Evolutionary conservation across 345 rosid genomes (phyloP).

Genomic region (Pistacia vera): DNA sequence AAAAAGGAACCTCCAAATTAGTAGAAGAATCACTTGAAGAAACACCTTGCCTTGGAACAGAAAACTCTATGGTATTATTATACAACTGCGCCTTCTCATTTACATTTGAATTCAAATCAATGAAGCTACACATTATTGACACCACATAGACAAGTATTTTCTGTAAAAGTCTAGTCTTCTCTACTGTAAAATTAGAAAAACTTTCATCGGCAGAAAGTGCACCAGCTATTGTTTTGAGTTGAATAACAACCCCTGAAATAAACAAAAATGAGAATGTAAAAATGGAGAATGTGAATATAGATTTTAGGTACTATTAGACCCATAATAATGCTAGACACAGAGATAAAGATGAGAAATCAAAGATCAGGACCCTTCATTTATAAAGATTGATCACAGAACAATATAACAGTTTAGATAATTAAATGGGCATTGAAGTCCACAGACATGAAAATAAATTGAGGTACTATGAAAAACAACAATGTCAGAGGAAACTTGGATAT

Average conservation of each 20-base stretch:
- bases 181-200: constrained; percentile 37
- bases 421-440: background rate
- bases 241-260: constrained; percentile 67
- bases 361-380: background rate
- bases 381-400: background rate
- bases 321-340: background rate
- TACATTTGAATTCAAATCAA: constrained; percentile 43
- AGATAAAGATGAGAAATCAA: background rate
- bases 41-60: constrained; percentile 23
- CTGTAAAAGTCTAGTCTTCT: constrained; percentile 51
- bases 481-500: background rate
- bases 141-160: constrained; percentile 56
- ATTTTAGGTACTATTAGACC: background rate
- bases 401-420: background rate
- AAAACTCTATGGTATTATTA: constrained; percentile 27
- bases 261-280: constrained; percentile 7
- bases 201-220: constrained; percentile 53
- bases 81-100: constrained; percentile 38
- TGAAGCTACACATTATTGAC: constrained; percentile 51
- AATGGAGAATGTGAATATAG: constrained; percentile 1
- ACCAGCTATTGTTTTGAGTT: constrained; percentile 59
- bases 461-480: background rate
- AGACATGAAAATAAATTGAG: background rate
- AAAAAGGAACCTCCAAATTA: constrained; percentile 30
- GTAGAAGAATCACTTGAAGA: constrained; percentile 31